These are phyloP conservation scores for Cryptococcus sp. DNA, from an alignment of 1,284 basidiomycete genomes.

Conservation along the genomic window DNA sequence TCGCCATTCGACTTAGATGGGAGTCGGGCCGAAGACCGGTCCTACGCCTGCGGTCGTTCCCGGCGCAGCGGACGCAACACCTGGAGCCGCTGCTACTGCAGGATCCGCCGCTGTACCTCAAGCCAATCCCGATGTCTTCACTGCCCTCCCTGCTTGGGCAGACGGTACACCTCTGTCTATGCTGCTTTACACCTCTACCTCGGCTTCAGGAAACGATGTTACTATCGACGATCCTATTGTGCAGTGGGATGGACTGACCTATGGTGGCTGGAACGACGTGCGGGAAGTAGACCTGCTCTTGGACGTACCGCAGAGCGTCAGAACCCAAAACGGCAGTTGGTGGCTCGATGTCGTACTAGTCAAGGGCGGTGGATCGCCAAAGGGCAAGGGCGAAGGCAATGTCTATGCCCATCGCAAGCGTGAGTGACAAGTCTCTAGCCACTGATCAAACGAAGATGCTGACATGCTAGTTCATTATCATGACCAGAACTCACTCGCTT, in stretches of 20 bases:
- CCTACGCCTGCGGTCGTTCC: constrained; percentile 9
- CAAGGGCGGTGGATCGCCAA: constrained; percentile 59
- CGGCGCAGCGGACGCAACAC: not conserved
- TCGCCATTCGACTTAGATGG: constrained; percentile 7
- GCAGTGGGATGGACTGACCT: constrained; percentile 76
- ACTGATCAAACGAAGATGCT: constrained; percentile 5
- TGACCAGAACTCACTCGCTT: constrained; percentile 84
- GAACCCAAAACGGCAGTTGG: constrained; percentile 65
- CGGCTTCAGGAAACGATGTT: constrained; percentile 52
- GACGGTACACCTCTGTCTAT: constrained; percentile 57
- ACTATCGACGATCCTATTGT: constrained; percentile 48
- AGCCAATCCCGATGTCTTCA: constrained; percentile 7
- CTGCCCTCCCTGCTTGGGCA: constrained; percentile 49
- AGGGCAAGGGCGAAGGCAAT: constrained; percentile 62
- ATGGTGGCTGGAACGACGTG: constrained; percentile 74
- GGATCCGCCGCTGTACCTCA: constrained; percentile 4
- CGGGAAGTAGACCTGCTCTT: constrained; percentile 67
- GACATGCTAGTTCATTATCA: constrained; percentile 11
- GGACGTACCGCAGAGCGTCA: constrained; percentile 74
- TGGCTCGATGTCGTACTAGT: constrained; percentile 86
- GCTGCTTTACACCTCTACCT: constrained; percentile 69
- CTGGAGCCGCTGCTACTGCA: constrained; percentile 1
- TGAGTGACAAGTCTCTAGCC: constrained; percentile 53
- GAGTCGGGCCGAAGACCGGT: constrained; percentile 1
- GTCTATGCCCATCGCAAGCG: constrained; percentile 79